Base-by-base conservation (phyloP, 2,329 filamentous ascomycete species). In the Colletotrichum orchidophilum region DNA sequence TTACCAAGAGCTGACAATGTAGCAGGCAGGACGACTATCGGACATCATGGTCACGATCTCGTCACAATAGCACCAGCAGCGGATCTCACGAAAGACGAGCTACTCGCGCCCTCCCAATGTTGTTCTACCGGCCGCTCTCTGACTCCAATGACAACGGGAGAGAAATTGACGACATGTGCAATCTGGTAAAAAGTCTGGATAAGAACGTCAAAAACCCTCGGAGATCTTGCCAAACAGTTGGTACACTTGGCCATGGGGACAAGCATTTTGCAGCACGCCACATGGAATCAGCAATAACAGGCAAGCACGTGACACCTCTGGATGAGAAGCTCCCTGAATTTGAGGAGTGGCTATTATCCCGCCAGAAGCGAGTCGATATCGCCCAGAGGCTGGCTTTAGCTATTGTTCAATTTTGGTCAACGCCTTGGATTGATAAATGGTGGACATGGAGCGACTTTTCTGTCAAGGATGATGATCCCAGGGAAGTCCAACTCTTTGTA, bases 361-460 rank as follows among this genome's bases (percentile, higher is more conserved):
- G 27, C 6, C 54, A 49, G 15, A 53, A 60, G 31, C 63, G 63
- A 4, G 42, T 35, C 26, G 63, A 66, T 7, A 66, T 66, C 11
- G 63, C 63, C 5, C 63, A 66, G 27, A 66, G 35, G 9, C 63
- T 66, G 9, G 63, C 63, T 7, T 52, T 59, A 6, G 54, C 63
- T 4, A 57, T 66, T 7, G 39, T 66, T 12, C 63, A 66, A 29
- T 66, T 66, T 29, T 66, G 54, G 54, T 35, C 63, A 7, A 66
- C 63, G 5, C 5, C 54, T 12, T 66, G 63, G 63, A 66, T 66
- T n/a, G 63, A 57, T 18, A 50, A 24, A 15, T 59, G 13, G 39
- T 66, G 63, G 63, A 66, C 63, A 2, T 66, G 63, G 63, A 57
- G 63, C 5, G 54, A 52, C 15, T 66, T 66, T 26, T 66, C 63